These are phyloP conservation scores for Phytophthora cryptogea DNA, from an alignment of 352 stramenopile genomes.

Conservation along the genomic window DNA sequence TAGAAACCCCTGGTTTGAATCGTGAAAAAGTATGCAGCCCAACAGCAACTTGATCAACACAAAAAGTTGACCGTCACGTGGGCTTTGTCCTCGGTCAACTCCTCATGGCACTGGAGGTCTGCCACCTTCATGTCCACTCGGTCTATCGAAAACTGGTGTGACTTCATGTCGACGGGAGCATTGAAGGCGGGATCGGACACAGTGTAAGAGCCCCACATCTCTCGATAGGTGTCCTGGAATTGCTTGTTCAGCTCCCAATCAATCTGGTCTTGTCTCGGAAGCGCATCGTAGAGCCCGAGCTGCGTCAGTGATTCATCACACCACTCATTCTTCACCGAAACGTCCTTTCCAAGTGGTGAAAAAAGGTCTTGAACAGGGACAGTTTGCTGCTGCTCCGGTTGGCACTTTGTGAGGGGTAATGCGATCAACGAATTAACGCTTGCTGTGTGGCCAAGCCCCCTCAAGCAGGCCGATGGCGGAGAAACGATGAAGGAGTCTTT, in stretches of 20 bases:
- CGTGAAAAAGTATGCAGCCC: neutral
- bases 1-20: conserved; percentile 1
- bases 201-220: conserved; percentile 25
- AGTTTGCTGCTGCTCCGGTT: conserved; percentile 6
- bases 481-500: conserved; percentile 15
- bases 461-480: conserved; percentile 20
- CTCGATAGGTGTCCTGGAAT: conserved; percentile 28
- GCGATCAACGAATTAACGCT: neutral
- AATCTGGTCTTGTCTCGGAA: conserved; percentile 43
- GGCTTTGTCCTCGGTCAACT: conserved; percentile 6
- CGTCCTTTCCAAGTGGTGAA: conserved; percentile 19
- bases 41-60: conserved; percentile 12
- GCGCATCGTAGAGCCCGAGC: conserved; percentile 41
- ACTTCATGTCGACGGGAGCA: neutral
- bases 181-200: neutral
- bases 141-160: conserved; percentile 8
- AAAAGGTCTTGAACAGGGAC: conserved; percentile 40
- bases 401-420: conserved; percentile 4
- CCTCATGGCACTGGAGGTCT: conserved; percentile 20
- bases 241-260: conserved; percentile 50
- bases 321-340: conserved; percentile 37
- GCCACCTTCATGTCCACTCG: conserved; percentile 4
- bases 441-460: conserved; percentile 4
- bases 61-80: conserved; percentile 17
- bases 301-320: conserved; percentile 56